Evolutionary conservation across 495 filamentous ascomycete species (phyloP).

Genomic region (Lepidopterella palustris): DNA sequence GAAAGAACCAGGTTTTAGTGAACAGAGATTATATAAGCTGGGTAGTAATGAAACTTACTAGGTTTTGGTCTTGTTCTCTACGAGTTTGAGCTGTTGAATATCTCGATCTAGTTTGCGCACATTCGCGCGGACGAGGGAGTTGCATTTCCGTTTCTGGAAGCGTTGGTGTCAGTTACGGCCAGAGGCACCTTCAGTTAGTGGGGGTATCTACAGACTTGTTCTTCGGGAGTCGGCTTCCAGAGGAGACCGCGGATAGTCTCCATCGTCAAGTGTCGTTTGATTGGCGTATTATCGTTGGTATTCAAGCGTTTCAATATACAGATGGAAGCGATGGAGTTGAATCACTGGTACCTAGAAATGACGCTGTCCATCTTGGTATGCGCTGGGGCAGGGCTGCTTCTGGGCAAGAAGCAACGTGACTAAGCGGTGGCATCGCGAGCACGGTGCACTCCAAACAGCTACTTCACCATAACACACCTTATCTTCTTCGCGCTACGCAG

Average conservation of each 20-base stretch:
- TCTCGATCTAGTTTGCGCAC: conserved; percentile 94
- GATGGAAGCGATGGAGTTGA: too few species aligned
- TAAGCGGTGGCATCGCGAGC: not conserved
- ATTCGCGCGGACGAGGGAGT: conserved; percentile 81
- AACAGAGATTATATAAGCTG: too few species aligned
- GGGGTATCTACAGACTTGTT: conserved; percentile 53
- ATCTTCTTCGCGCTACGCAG: too few species aligned
- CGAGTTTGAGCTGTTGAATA: conserved; percentile 62
- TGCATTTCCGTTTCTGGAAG: conserved; percentile 86
- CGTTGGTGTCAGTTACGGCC: not conserved
- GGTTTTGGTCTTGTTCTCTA: conserved; percentile 80
- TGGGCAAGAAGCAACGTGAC: too few species aligned
- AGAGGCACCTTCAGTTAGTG: not conserved
- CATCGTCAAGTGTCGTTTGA: too few species aligned
- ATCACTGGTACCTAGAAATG: not conserved
- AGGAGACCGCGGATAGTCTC: conserved; percentile 81
- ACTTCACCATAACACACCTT: too few species aligned
- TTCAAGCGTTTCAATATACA: too few species aligned
- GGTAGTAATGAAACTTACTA: too few species aligned
- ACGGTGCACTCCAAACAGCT: not conserved
- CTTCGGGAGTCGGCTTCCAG: conserved; percentile 86
- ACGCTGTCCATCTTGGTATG: not conserved
- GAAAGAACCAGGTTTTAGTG: too few species aligned
- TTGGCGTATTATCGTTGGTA: too few species aligned
- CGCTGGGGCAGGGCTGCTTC: not conserved